Evolutionary conservation across 78 protist genomes (phyloP).

Genomic region (Cavenderia fasciculata): DNA sequence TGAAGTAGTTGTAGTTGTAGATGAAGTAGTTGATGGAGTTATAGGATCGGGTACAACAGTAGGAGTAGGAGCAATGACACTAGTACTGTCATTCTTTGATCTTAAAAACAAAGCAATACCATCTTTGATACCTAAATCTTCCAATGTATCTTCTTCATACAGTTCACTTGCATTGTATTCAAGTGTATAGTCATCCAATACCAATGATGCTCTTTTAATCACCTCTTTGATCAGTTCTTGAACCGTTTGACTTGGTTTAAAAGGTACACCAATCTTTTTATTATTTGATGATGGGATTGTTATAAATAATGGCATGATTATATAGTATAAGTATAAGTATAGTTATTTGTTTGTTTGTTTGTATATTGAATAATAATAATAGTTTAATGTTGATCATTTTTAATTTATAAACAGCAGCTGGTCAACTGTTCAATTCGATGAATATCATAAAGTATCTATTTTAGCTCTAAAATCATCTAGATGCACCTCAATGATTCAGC

Average conservation of each 20-base stretch:
- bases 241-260: neutral
- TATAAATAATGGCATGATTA: slow-evolving; percentile 35
- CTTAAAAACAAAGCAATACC: neutral
- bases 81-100: neutral
- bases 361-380: too few species aligned
- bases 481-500: too few species aligned
- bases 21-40: neutral
- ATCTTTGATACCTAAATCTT: slow-evolving; percentile 11
- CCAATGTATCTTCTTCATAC: slow-evolving; percentile 27
- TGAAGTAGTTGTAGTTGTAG: too few species aligned
- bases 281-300: neutral
- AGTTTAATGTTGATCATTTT: too few species aligned
- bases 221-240: slow-evolving; percentile 15
- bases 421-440: too few species aligned
- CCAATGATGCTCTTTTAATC: slow-evolving; percentile 26
- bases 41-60: neutral
- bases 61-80: neutral
- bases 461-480: too few species aligned
- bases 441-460: too few species aligned
- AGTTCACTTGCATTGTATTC: slow-evolving; percentile 7
- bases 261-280: slow-evolving; percentile 48
- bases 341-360: too few species aligned
- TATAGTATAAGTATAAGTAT: too few species aligned
- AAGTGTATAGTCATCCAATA: neutral
- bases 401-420: too few species aligned